phyloP scores from a whole-genome alignment of 2,329 filamentous ascomycete genomes.

The Phyllosticta paracitricarpa region DNA sequence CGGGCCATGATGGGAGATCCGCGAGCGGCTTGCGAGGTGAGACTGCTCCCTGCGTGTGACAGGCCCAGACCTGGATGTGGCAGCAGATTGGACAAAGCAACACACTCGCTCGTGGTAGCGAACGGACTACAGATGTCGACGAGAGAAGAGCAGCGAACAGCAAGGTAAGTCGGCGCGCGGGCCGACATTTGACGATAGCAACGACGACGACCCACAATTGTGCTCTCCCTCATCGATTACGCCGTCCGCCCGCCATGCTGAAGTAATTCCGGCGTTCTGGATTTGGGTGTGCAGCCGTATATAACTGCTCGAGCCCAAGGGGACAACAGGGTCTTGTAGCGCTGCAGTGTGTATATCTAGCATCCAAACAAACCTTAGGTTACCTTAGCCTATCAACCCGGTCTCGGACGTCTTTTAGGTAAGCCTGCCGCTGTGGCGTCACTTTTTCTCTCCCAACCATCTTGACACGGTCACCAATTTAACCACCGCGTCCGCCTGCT shows the following conservation, averaged over 20 bases:
- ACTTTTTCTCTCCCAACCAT: not conserved
- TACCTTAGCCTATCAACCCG: not conserved
- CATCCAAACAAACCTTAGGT: not conserved
- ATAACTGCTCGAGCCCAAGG: not conserved
- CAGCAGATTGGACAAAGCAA: not conserved
- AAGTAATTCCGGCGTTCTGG: slow-evolving; percentile 11
- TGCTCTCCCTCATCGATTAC: slow-evolving; percentile 6
- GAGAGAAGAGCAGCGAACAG: not conserved
- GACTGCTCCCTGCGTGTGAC: not conserved
- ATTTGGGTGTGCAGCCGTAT: slow-evolving; percentile 1
- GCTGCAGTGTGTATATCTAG: not conserved
- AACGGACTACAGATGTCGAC: slow-evolving; percentile 2
- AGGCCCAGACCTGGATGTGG: not conserved
- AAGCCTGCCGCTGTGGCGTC: not conserved
- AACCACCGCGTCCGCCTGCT: not conserved
- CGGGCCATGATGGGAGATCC: not conserved
- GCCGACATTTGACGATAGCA: slow-evolving; percentile 5
- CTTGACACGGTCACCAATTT: not conserved
- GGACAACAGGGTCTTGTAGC: not conserved
- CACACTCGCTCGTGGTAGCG: not conserved
- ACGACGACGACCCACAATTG: slow-evolving; percentile 7
- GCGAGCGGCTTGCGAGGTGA: not conserved
- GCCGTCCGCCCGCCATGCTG: slow-evolving; percentile 3
- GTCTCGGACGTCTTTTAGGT: not conserved
- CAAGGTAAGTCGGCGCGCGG: slow-evolving; percentile 7